Evolutionary conservation across 306 rosid genomes (phyloP).

Genomic region (Lablab purpureus): DNA sequence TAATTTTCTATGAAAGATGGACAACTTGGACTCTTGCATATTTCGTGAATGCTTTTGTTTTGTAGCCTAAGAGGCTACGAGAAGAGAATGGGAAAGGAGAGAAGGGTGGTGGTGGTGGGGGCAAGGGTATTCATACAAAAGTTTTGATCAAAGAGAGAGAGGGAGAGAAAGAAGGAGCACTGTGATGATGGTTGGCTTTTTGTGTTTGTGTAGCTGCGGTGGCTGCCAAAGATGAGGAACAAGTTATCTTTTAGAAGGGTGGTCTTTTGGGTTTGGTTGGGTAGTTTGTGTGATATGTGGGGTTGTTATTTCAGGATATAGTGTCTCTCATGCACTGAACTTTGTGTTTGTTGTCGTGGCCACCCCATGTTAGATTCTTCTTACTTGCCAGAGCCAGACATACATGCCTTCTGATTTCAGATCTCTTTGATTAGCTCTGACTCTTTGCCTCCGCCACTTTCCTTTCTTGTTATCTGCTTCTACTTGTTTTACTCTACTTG

Average conservation of each 20-base stretch:
- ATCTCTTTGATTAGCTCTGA: slow-evolving; percentile 39
- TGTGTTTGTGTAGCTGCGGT: slow-evolving; percentile 65
- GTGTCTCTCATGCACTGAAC: slow-evolving; percentile 51
- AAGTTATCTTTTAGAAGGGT: slow-evolving; percentile 65
- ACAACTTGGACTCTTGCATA: slow-evolving; percentile 23
- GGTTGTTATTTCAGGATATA: slow-evolving; percentile 51
- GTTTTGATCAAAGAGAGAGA: slow-evolving; percentile 43
- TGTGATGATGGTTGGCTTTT: slow-evolving; percentile 74
- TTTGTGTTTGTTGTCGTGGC: slow-evolving; percentile 51
- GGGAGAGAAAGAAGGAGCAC: slow-evolving; percentile 57
- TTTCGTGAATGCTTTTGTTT: slow-evolving; percentile 32
- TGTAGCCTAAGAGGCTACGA: background rate
- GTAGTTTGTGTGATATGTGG: slow-evolving; percentile 52
- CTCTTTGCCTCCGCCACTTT: slow-evolving; percentile 5
- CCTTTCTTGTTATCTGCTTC: slow-evolving; percentile 39
- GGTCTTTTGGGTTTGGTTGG: slow-evolving; percentile 52
- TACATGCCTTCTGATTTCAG: slow-evolving; percentile 41
- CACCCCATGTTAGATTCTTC: slow-evolving; percentile 47
- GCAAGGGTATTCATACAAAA: slow-evolving; percentile 74
- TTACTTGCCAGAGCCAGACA: slow-evolving; percentile 40
- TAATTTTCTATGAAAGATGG: background rate
- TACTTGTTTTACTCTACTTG: slow-evolving; percentile 42
- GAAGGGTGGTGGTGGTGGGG: slow-evolving; percentile 54
- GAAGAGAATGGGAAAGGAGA: slow-evolving; percentile 36
- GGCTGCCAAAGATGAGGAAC: slow-evolving; percentile 77